Evolutionary conservation across 371 early-diverging fungal species (phyloP).

Genomic region (Mucor saturninus): DNA sequence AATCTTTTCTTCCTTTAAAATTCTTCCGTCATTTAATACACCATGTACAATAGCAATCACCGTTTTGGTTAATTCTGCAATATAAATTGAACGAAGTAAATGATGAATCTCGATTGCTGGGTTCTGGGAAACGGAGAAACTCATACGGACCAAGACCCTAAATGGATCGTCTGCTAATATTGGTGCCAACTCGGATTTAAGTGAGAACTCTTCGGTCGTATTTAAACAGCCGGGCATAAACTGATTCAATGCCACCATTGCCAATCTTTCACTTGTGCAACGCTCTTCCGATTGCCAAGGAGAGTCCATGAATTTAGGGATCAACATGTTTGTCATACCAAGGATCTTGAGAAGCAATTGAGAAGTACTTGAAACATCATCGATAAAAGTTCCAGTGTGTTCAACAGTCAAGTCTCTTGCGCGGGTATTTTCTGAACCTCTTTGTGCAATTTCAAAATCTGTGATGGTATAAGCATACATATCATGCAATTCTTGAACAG

Average conservation of each 20-base stretch:
- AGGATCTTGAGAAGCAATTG: constrained; percentile 67
- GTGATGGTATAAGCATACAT: constrained; percentile 70
- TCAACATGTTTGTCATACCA: constrained; percentile 53
- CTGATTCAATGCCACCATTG: constrained; percentile 17
- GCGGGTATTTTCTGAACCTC: constrained; percentile 50
- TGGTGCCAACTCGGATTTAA: constrained; percentile 36
- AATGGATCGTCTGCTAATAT: constrained; percentile 71
- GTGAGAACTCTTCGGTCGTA: not conserved
- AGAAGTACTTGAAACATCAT: constrained; percentile 60
- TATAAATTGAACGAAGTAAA: constrained; percentile 61
- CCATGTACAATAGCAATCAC: constrained; percentile 43
- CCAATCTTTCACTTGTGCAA: constrained; percentile 25
- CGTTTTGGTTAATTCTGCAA: constrained; percentile 69
- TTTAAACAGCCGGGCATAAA: constrained; percentile 20
- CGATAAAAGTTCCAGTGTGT: constrained; percentile 62
- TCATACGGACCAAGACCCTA: constrained; percentile 58
- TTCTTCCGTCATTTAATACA: constrained; percentile 18
- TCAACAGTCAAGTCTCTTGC: constrained; percentile 46
- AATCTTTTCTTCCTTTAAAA: constrained; percentile 13
- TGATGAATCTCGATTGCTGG: constrained; percentile 61
- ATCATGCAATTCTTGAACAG: constrained; percentile 38
- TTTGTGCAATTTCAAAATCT: constrained; percentile 68
- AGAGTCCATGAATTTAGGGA: constrained; percentile 37
- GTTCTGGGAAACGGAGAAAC: constrained; percentile 46
- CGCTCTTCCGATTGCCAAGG: constrained; percentile 35